Conservation (phyloP, 805 yeast species). For the Debaryomyces prosopidis region DNA sequence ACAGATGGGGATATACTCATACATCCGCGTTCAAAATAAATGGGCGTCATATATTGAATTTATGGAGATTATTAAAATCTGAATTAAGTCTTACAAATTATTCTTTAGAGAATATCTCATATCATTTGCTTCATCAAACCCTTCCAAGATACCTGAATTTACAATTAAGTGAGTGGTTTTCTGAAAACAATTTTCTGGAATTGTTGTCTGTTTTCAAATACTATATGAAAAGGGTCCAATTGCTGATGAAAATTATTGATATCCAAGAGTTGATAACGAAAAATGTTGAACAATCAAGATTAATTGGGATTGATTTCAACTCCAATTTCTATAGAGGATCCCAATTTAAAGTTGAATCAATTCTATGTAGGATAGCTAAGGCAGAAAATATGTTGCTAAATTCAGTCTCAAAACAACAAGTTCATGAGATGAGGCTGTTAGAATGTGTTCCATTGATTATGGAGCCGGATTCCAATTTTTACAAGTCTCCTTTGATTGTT, state of each 20-base stretch:
- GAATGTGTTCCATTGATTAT: conserved; percentile 87
- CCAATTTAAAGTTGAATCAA: conserved; percentile 90
- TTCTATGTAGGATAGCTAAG: conserved; percentile 72
- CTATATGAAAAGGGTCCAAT: conserved; percentile 44
- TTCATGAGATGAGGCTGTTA: conserved; percentile 78
- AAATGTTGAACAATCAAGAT: conserved; percentile 78
- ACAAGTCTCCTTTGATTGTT: conserved; percentile 86
- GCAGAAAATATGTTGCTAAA: conserved; percentile 69
- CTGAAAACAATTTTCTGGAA: conserved; percentile 6
- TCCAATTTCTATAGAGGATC: conserved; percentile 91
- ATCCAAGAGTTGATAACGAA: conserved; percentile 66
- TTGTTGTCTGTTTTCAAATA: conserved; percentile 44
- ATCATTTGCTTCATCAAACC: conserved; percentile 63
- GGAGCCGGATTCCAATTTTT: conserved; percentile 87
- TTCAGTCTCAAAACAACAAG: conserved; percentile 81
- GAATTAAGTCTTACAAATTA: conserved; percentile 68
- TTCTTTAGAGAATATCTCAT: conserved; percentile 74
- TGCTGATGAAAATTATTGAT: conserved; percentile 49
- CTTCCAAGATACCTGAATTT: conserved; percentile 61
- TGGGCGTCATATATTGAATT: conserved; percentile 82
- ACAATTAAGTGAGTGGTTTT: conserved; percentile 43
- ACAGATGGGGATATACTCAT: conserved; percentile 80
- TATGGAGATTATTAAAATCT: conserved; percentile 75
- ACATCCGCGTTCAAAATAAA: conserved; percentile 66
- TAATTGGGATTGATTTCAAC: conserved; percentile 86